Percentiles rank a stretch among this genome's conserved stretches.
phyloP scores from a whole-genome alignment of 345 rosid species.

The Eucalyptus fibrosa region DNA sequence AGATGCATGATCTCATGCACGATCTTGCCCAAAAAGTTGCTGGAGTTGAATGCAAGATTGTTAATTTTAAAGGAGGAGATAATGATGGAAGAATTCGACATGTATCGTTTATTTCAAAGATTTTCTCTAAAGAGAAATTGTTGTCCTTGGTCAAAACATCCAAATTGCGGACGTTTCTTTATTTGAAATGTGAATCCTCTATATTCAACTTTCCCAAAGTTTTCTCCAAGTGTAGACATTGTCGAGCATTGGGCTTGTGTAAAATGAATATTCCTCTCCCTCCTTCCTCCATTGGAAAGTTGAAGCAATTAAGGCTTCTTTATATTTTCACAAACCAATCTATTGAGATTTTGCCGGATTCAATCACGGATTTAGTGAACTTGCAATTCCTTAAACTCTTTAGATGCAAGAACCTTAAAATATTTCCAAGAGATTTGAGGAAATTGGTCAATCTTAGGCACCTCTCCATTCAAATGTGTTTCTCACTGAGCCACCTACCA shows the following conservation, averaged over 20 bases:
- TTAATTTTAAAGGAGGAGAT: not conserved
- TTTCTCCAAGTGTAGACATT: not conserved
- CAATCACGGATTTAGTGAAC: not conserved
- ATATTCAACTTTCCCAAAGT: not conserved
- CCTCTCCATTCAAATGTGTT: accelerated
- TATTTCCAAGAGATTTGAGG: not conserved
- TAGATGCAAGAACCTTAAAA: accelerated
- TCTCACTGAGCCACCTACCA: not conserved
- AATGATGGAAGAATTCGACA: not conserved
- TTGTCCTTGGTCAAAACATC: not conserved
- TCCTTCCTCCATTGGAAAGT: not conserved
- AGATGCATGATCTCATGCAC: not conserved
- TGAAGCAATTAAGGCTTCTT: not conserved
- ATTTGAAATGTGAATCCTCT: not conserved
- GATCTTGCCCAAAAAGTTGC: not conserved
- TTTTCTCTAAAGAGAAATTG: not conserved
- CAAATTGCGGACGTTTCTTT: not conserved
- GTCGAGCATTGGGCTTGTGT: not conserved
- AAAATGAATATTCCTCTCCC: not conserved
- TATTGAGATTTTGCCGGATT: not conserved
- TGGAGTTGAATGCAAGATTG: not conserved
- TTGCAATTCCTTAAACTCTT: not conserved
- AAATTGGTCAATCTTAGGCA: not conserved
- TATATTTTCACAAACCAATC: not conserved
- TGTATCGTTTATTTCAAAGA: not conserved